Conservation (phyloP, 1,284 basidiomycete species). For the Chondrostereum purpureum region DNA sequence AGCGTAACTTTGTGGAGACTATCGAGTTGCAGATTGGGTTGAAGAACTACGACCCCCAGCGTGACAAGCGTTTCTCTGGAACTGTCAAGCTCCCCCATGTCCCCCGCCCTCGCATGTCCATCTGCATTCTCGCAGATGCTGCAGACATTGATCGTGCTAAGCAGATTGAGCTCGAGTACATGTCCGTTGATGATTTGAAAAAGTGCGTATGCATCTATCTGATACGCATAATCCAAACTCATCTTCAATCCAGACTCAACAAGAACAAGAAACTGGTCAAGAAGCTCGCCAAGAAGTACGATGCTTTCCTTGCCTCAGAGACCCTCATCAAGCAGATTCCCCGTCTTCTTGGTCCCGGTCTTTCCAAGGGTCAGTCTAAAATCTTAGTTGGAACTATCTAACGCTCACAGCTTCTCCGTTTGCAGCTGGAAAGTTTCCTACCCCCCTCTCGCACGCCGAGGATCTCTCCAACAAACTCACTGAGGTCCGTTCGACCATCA, state of each 20-base stretch:
- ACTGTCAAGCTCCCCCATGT: conserved; percentile 96
- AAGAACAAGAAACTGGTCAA: conserved; percentile 99
- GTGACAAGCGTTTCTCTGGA: conserved; percentile 96
- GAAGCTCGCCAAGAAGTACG: conserved; percentile 99
- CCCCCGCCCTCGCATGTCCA: conserved; percentile 97
- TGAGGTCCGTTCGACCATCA: conserved; percentile 98
- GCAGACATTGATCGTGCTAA: conserved; percentile 98
- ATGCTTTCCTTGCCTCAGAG: conserved; percentile 98
- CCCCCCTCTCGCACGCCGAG: conserved; percentile 89
- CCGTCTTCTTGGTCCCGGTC: conserved; percentile 98
- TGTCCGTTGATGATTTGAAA: conserved; percentile 99
- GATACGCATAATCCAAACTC: not conserved
- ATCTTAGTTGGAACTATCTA: not conserved
- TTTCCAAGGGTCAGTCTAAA: conserved; percentile 78
- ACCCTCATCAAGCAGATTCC: conserved; percentile 99
- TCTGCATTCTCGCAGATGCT: conserved; percentile 99
- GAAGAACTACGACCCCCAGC: conserved; percentile 97
- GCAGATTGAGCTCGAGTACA: conserved; percentile 96
- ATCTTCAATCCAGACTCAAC: conserved; percentile 63
- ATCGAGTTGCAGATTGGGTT: conserved; percentile 96
- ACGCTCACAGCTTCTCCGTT: conserved; percentile 7
- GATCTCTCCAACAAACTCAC: conserved; percentile 89
- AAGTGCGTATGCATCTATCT: conserved; percentile 52
- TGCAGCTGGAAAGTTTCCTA: conserved; percentile 97
- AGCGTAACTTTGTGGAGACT: conserved; percentile 87